Evolutionary conservation across 495 filamentous ascomycete genomes (phyloP).

Genomic region (Lichenothelia convexa): DNA sequence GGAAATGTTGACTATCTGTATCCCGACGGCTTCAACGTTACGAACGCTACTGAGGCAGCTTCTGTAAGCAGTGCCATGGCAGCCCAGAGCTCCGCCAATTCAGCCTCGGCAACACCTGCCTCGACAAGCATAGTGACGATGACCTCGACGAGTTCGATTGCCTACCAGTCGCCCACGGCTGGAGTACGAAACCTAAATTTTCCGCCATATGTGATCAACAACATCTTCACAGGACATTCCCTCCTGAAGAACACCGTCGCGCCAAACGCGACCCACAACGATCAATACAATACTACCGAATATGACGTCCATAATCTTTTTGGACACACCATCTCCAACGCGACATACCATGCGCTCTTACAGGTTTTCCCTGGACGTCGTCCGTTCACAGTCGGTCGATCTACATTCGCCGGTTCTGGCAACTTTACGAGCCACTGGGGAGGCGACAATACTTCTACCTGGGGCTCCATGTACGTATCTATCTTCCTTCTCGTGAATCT

Average conservation of each 20-base stretch:
- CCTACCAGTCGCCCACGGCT: constrained; percentile 5
- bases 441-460: constrained; percentile 45
- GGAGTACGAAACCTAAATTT: constrained; percentile 8
- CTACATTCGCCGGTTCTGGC: constrained; percentile 8
- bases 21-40: constrained; percentile 8
- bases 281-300: constrained; percentile 8
- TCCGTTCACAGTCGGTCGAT: constrained; percentile 8
- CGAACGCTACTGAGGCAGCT: constrained; percentile 10
- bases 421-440: constrained; percentile 45
- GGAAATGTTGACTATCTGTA: constrained; percentile 16
- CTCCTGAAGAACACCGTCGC: constrained; percentile 5
- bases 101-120: not conserved
- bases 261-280: constrained; percentile 11
- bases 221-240: constrained; percentile 1
- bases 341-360: constrained; percentile 8
- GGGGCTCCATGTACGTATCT: constrained; percentile 9
- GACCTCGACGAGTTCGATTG: constrained; percentile 4
- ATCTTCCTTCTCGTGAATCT: constrained; percentile 5
- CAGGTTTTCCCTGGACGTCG: constrained; percentile 5
- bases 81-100: not conserved
- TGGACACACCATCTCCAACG: constrained; percentile 7
- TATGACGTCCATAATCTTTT: constrained; percentile 7
- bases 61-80: constrained; percentile 2
- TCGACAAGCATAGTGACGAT: no score
- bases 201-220: constrained; percentile 11